These are phyloP conservation scores for Globisporangium cederbergense DNA, from an alignment of 352 stramenopile genomes.

Conservation along the genomic window DNA sequence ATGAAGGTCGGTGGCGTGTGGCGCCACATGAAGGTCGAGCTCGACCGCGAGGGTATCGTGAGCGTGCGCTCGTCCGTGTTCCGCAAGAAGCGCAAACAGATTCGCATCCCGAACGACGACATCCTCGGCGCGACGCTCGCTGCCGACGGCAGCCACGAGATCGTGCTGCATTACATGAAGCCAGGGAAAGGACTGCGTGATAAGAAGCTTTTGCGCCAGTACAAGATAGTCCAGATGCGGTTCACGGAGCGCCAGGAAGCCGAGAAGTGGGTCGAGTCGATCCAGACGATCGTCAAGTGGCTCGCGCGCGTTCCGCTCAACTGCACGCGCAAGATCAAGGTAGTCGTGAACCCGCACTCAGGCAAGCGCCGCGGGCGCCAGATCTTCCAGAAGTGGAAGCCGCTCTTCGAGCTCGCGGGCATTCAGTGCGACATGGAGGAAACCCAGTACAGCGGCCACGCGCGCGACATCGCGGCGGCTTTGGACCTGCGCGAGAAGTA, in stretches of 20 bases:
- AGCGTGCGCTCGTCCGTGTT: slow-evolving; percentile 55
- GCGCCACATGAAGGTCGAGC: slow-evolving; percentile 42
- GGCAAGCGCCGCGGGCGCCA: slow-evolving; percentile 54
- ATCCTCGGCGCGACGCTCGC: slow-evolving; percentile 40
- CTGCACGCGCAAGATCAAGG: slow-evolving; percentile 57
- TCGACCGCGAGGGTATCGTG: slow-evolving; percentile 55
- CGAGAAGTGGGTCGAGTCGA: slow-evolving; percentile 28
- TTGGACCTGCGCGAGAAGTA: slow-evolving; percentile 61
- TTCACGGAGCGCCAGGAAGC: slow-evolving; percentile 30
- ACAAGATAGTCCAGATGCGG: slow-evolving; percentile 37
- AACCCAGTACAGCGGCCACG: slow-evolving; percentile 68
- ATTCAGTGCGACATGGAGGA: slow-evolving; percentile 79
- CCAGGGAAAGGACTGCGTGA: slow-evolving; percentile 49
- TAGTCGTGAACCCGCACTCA: slow-evolving; percentile 76
- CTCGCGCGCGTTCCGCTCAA: slow-evolving; percentile 57
- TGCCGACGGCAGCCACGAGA: slow-evolving; percentile 16
- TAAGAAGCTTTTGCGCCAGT: slow-evolving; percentile 51
- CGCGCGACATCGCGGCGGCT: slow-evolving; percentile 60
- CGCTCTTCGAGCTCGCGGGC: slow-evolving; percentile 53
- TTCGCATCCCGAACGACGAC: slow-evolving; percentile 52
- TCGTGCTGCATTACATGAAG: slow-evolving; percentile 68
- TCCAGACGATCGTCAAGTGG: slow-evolving; percentile 69
- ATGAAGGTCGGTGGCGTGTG: slow-evolving; percentile 50
- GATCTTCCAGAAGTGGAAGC: slow-evolving; percentile 58
- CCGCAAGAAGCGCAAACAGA: slow-evolving; percentile 53